Conservation (phyloP, 2,329 filamentous ascomycete genomes). For the Monosporascus sp. region DNA sequence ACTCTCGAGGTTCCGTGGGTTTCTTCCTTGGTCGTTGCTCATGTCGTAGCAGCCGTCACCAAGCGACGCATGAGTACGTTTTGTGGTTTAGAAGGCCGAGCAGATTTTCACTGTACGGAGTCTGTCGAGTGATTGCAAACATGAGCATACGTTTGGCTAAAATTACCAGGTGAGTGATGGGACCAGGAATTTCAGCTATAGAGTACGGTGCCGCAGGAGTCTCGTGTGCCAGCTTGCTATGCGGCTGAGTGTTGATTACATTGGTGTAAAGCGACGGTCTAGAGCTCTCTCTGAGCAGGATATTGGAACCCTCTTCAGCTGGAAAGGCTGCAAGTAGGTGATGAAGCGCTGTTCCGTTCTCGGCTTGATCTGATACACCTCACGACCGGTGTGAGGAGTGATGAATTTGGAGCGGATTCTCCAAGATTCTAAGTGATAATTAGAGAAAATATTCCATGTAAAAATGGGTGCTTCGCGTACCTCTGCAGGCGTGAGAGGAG, state of each 20-base stretch:
- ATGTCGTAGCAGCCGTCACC: slow-evolving; percentile 21
- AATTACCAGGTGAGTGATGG: slow-evolving; percentile 24
- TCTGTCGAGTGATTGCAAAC: slow-evolving; percentile 24
- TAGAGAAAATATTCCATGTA: too few species aligned
- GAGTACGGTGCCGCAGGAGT: slow-evolving; percentile 4
- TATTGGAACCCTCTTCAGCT: slow-evolving; percentile 6
- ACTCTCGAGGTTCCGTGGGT: slow-evolving; percentile 32
- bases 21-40: slow-evolving; percentile 32
- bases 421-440: too few species aligned
- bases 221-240: slow-evolving; percentile 7
- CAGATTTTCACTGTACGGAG: slow-evolving; percentile 6
- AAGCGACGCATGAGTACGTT: slow-evolving; percentile 23
- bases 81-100: slow-evolving; percentile 16
- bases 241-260: slow-evolving; percentile 5
- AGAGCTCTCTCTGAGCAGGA: slow-evolving; percentile 5
- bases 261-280: not conserved
- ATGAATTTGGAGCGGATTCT: too few species aligned
- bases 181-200: slow-evolving; percentile 2
- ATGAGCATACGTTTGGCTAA: slow-evolving; percentile 27
- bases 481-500: too few species aligned
- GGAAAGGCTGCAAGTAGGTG: slow-evolving; percentile 14
- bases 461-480: too few species aligned
- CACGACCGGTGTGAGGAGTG: too few species aligned
- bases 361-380: not conserved
- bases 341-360: slow-evolving; percentile 1